A percentile compares a stretch with the other conserved stretches of the same genome.
Evolutionary conservation across 176 grass and related monocot genomes (phyloP).

Genomic region (Bromus sterilis): DNA sequence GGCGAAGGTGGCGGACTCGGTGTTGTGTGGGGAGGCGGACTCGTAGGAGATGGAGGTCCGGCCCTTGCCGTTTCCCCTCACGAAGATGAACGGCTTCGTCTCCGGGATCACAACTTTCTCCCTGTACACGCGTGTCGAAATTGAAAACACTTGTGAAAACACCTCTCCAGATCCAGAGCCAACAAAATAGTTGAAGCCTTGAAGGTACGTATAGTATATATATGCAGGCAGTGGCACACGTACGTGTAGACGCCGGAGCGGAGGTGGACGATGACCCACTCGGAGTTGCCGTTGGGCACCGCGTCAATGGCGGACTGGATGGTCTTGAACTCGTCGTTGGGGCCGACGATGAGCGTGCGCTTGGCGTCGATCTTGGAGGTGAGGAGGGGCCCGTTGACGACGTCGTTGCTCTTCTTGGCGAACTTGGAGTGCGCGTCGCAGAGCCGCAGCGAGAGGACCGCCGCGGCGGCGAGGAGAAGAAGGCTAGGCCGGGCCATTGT

Average conservation of each 20-base stretch:
- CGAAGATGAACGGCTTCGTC: slow-evolving; percentile 73
- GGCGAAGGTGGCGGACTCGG: slow-evolving; percentile 60
- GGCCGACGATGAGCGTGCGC: slow-evolving; percentile 54
- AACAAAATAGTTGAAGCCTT: too few relatives aligned
- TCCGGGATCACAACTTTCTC: slow-evolving; percentile 69
- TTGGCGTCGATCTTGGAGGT: slow-evolving; percentile 55
- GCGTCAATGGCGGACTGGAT: slow-evolving; percentile 68
- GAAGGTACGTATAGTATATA: too few relatives aligned
- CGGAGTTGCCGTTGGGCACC: slow-evolving; percentile 50
- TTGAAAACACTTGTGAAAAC: too few relatives aligned
- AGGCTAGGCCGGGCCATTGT: slow-evolving; percentile 26
- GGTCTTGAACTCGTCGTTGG: slow-evolving; percentile 57
- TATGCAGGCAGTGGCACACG: too few relatives aligned
- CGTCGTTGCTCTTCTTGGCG: slow-evolving; percentile 41
- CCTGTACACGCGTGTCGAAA: too few relatives aligned
- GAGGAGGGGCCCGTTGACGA: slow-evolving; percentile 51
- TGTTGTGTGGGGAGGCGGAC: slow-evolving; percentile 42
- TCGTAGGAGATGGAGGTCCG: slow-evolving; percentile 67
- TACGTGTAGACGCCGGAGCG: slow-evolving; percentile 50
- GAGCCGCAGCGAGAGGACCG: not conserved
- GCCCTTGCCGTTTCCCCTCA: slow-evolving; percentile 78
- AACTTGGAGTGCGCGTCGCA: not conserved
- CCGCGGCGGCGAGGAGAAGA: not conserved
- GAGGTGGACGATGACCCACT: slow-evolving; percentile 76
- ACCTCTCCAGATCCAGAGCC: not conserved